phyloP scores from a whole-genome alignment of 1,284 basidiomycete species.

The Schizophyllum commune region DNA sequence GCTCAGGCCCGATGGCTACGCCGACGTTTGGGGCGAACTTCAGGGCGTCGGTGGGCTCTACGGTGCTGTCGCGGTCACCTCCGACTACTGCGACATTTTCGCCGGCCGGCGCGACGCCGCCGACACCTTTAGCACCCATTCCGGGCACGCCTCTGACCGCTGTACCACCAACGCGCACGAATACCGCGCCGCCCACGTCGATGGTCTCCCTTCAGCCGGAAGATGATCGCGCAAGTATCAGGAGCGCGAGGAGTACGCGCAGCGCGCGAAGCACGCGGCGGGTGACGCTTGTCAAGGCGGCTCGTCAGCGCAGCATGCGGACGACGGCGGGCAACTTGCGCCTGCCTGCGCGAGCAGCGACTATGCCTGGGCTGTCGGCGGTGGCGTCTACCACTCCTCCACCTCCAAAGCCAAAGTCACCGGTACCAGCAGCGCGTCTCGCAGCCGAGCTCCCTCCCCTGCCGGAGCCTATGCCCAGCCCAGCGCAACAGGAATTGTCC shows the following conservation, averaged over 20 bases:
- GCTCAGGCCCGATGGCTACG: neutral
- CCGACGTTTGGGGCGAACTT: neutral
- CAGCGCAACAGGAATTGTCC: constrained; percentile 9
- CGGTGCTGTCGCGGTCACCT: neutral
- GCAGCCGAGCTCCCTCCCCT: constrained; percentile 12
- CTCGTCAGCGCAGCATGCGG: constrained; percentile 48
- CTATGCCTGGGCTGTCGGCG: constrained; percentile 33
- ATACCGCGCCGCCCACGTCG: constrained; percentile 20
- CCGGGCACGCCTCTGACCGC: neutral
- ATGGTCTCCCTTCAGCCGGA: constrained; percentile 25
- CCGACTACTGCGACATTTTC: neutral
- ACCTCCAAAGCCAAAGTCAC: constrained; percentile 16
- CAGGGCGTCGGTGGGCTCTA: neutral
- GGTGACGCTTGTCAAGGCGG: constrained; percentile 43
- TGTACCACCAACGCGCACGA: neutral
- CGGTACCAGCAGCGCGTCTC: constrained; percentile 14
- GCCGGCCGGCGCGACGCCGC: too few relatives aligned
- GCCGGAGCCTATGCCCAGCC: constrained; percentile 4
- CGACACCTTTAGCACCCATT: neutral
- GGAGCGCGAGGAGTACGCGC: constrained; percentile 24
- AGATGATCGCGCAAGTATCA: constrained; percentile 14
- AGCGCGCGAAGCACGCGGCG: constrained; percentile 26
- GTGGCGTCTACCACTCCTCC: neutral
- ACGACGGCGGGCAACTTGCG: constrained; percentile 53
- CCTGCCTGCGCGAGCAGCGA: constrained; percentile 31